These are phyloP conservation scores for Umbelopsis sp. DNA, from an alignment of 192 early-diverging fungal species.

Conservation along the genomic window DNA sequence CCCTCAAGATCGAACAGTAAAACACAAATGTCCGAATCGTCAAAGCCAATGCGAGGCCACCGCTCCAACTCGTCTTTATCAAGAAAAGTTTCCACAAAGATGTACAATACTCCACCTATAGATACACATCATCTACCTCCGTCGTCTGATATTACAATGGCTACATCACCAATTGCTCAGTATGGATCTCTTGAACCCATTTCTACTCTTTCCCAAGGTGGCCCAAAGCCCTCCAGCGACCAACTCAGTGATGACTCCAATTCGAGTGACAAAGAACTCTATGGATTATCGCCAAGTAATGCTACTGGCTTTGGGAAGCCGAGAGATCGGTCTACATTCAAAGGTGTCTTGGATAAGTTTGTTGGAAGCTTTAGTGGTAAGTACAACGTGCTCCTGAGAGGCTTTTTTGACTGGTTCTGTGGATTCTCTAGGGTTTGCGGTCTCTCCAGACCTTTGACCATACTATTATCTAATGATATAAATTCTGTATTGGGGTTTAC, in stretches of 20 bases:
- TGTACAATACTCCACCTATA: constrained; percentile 15
- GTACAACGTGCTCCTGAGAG: constrained; percentile 24
- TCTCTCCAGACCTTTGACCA: too few species aligned
- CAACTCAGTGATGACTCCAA: constrained; percentile 15
- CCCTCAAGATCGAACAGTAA: constrained; percentile 17
- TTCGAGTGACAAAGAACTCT: constrained; percentile 11
- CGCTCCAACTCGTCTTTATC: constrained; percentile 15
- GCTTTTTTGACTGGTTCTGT: neutral
- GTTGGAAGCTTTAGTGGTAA: constrained; percentile 51
- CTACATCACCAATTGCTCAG: constrained; percentile 18
- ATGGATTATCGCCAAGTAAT: neutral
- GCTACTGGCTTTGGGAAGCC: constrained; percentile 14
- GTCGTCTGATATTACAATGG: neutral
- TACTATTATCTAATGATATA: too few species aligned
- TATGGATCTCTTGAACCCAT: constrained; percentile 5
- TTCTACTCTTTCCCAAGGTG: neutral
- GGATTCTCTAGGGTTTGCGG: too few species aligned
- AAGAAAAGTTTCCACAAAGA: constrained; percentile 15
- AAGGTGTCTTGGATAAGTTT: constrained; percentile 57
- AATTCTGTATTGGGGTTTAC: too few species aligned
- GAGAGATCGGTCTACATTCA: constrained; percentile 48
- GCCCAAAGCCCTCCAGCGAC: neutral
- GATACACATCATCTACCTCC: constrained; percentile 12
- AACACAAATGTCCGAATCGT: constrained; percentile 10
- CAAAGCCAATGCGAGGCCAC: constrained; percentile 11